phyloP scores from a whole-genome alignment of 1,284 basidiomycete genomes.

The Somion occarium region DNA sequence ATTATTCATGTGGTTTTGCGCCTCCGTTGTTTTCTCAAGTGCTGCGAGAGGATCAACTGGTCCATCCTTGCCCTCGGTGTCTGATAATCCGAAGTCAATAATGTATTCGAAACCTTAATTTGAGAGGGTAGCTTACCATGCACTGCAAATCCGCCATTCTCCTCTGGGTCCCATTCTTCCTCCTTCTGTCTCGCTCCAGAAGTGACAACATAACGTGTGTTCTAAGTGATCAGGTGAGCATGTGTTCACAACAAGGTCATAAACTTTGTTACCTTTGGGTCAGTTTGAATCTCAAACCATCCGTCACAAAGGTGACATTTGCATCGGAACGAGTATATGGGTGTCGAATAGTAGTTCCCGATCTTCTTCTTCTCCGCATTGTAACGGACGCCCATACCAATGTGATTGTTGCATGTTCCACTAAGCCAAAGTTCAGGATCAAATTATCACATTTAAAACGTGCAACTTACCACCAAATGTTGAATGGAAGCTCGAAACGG shows the following conservation, averaged over 20 bases:
- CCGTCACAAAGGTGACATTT: constrained; percentile 93
- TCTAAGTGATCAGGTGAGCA: constrained; percentile 43
- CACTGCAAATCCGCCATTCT: constrained; percentile 89
- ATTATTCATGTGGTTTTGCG: constrained; percentile 66
- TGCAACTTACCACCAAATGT: constrained; percentile 90
- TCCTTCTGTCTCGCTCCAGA: constrained; percentile 89
- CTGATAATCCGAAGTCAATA: constrained; percentile 29
- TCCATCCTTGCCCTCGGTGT: constrained; percentile 63
- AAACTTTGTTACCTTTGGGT: constrained; percentile 75
- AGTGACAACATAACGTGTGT: constrained; percentile 90
- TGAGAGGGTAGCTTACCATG: constrained; percentile 50
- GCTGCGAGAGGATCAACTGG: constrained; percentile 79
- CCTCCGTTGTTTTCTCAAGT: constrained; percentile 82
- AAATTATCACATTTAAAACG: constrained; percentile 3
- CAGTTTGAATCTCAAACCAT: constrained; percentile 97
- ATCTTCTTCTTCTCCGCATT: constrained; percentile 98
- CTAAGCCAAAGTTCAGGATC: constrained; percentile 31
- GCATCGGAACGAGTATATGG: constrained; percentile 92
- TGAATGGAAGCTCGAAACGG: constrained; percentile 93
- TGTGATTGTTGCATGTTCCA: constrained; percentile 88
- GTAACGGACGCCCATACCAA: constrained; percentile 96
- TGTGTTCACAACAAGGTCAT: too few species aligned
- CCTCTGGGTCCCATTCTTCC: constrained; percentile 94
- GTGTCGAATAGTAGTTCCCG: constrained; percentile 92
- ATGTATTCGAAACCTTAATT: neutral